Conservation (phyloP, 2,329 filamentous ascomycete species). For the Leptodontidium sp. region DNA sequence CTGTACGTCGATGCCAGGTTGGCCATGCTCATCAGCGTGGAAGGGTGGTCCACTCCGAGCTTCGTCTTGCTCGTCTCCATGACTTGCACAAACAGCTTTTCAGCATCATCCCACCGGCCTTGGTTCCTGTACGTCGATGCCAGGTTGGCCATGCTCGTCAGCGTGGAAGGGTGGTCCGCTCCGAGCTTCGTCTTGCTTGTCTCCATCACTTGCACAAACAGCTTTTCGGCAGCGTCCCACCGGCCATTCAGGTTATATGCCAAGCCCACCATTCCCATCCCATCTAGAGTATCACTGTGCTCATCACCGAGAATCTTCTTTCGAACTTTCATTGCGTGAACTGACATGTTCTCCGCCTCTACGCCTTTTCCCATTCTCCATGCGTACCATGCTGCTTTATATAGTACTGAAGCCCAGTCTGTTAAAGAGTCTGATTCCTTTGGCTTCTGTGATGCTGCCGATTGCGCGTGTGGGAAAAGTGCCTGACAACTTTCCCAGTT, state of each 20-base stretch:
- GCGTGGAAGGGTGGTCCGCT: constrained; percentile 22
- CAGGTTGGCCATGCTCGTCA: constrained; percentile 29
- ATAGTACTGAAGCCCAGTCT: constrained; percentile 36
- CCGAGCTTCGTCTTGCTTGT: constrained; percentile 25
- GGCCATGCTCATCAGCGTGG: constrained; percentile 21
- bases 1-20: constrained; percentile 20
- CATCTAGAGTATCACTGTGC: constrained; percentile 34
- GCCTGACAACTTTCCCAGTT: constrained; percentile 37
- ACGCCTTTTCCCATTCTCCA: constrained; percentile 27
- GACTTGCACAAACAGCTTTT: constrained; percentile 17
- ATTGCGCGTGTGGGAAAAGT: constrained; percentile 39
- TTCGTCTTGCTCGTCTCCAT: constrained; percentile 13
- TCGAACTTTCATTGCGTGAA: constrained; percentile 28
- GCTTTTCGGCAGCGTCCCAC: constrained; percentile 30
- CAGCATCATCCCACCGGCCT: constrained; percentile 21
- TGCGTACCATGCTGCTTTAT: constrained; percentile 38
- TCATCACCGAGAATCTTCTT: constrained; percentile 33
- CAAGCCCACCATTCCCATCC: constrained; percentile 32
- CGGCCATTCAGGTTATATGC: constrained; percentile 24
- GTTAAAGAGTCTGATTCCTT: constrained; percentile 26
- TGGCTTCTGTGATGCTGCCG: constrained; percentile 31
- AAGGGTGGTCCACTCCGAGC: constrained; percentile 17
- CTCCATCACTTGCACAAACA: constrained; percentile 29
- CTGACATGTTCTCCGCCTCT: constrained; percentile 28
- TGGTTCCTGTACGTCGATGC: constrained; percentile 20